phyloP scores from a whole-genome alignment of 805 yeast species.

The Sugiyamaella chiloensis region DNA sequence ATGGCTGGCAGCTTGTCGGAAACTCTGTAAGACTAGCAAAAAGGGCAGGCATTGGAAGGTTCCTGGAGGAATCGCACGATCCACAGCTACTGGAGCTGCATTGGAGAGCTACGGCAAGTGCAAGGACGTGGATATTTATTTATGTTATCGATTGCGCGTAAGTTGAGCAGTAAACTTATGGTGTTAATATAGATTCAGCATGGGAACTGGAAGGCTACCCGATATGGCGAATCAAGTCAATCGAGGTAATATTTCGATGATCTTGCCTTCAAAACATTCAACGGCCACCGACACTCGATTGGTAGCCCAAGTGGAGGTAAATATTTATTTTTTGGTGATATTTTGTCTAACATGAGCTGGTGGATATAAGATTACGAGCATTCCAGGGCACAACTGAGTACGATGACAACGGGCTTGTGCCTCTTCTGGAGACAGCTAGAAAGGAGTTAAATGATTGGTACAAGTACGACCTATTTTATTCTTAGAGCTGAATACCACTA shows the following conservation, averaged over 20 bases:
- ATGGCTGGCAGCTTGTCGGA: slow-evolving; percentile 3
- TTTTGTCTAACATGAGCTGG: slow-evolving; percentile 2
- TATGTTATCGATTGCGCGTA: slow-evolving; percentile 5
- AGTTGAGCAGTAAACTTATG: too few species aligned
- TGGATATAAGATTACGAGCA: slow-evolving; percentile 1
- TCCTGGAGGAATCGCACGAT: background rate
- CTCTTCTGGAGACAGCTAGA: background rate
- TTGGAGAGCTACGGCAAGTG: background rate
- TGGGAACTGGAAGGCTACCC: background rate
- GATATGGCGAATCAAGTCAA: background rate
- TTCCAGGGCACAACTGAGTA: background rate
- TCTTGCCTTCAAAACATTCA: background rate
- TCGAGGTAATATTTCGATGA: background rate
- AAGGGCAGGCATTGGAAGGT: background rate
- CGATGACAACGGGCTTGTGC: background rate
- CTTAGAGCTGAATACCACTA: too few species aligned
- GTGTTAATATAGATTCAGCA: background rate
- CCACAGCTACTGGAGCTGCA: background rate
- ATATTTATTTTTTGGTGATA: background rate
- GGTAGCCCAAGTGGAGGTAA: slow-evolving; percentile 1
- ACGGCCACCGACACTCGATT: slow-evolving; percentile 1
- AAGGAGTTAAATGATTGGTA: background rate
- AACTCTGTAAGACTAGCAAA: slow-evolving; percentile 4
- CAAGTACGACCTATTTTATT: too few species aligned
- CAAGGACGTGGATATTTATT: background rate